Base-by-base conservation (phyloP, 2,329 filamentous ascomycete genomes). In the Fusarium virguliforme region DNA sequence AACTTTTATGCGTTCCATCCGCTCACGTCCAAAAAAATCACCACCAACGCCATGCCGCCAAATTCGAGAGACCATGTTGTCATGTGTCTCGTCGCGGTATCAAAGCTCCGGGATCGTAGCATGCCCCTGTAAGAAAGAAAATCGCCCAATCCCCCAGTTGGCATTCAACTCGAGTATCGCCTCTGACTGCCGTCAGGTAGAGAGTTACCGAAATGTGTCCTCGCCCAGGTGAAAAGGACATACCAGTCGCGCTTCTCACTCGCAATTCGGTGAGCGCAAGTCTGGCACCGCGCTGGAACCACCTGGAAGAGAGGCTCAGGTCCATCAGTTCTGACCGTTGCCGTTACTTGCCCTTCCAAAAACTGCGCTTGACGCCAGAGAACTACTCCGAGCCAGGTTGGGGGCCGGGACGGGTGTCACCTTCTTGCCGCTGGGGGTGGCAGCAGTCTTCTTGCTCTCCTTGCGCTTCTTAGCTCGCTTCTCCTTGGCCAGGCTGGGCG, bases 381-480 rank as follows among this genome's bases (percentile, higher is more conserved):
- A 37, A 56, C 78, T 80, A 78, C 71, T 67, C 73, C 51, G 65
- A 62, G 53, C 62, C 65, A 22, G 72, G n/a, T 35, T 67, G 59
- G 8, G 78, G 10, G 74, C 67, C 1, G 72, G 73, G 6, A 79
- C 74, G 0, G 76, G 77, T 5, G 76, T 79, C 53, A 75, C 72
- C 43, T 74, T 76, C 50, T 67, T 75, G 63, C 54, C 53, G 28
- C 40, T 13, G 77, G 77, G n/a, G 46, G 67, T 68, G 38, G 71
- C 73, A n/a, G 64, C 60, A 15, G 71, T 62, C 53, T 70, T 71
- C 59, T 72, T 72, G 53, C 35, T 57, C 38, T 76, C 72, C 61
- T 78, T 80, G 60, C 70, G 65, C 70, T 77, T 81, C 64, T 75
- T 79, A 8, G 64, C 40, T 60, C 78, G 79, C 67, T 77, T 80